A percentile compares a stretch with the other conserved stretches of the same genome.
These are phyloP conservation scores for Melanomma pulvis-pyrius DNA, from an alignment of 495 filamentous ascomycete species.

Conservation along the genomic window DNA sequence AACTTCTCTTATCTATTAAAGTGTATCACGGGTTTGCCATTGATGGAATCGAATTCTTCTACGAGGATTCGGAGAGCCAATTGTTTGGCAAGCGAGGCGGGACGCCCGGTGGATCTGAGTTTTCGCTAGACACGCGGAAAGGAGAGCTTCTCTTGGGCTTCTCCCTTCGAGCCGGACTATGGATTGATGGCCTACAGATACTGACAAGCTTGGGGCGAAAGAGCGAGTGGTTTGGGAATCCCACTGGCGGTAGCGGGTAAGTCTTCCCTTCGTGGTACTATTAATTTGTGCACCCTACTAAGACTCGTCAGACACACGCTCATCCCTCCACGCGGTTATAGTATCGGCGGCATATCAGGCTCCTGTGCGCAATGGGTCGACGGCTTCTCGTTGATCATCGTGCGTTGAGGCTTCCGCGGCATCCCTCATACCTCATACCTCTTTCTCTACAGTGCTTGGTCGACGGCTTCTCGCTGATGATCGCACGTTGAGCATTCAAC, in stretches of 20 bases:
- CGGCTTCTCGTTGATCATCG: slow-evolving; percentile 85
- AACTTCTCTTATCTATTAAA: slow-evolving; percentile 72
- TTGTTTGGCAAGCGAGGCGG: slow-evolving; percentile 86
- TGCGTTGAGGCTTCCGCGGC: slow-evolving; percentile 47
- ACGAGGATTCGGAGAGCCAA: slow-evolving; percentile 85
- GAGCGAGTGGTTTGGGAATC: slow-evolving; percentile 83
- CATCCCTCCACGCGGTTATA: slow-evolving; percentile 87
- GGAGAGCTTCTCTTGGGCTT: slow-evolving; percentile 91
- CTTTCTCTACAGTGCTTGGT: too few species aligned
- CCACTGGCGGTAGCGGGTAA: slow-evolving; percentile 79
- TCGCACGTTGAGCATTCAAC: too few species aligned
- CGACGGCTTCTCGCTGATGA: too few species aligned
- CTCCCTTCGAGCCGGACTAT: slow-evolving; percentile 74
- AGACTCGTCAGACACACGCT: slow-evolving; percentile 69
- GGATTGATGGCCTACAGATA: slow-evolving; percentile 91
- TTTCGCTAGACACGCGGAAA: slow-evolving; percentile 77
- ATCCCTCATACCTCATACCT: not conserved
- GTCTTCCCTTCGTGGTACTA: slow-evolving; percentile 39
- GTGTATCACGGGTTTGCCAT: slow-evolving; percentile 78
- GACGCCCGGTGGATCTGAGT: slow-evolving; percentile 72
- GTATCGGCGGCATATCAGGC: slow-evolving; percentile 83
- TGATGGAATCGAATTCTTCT: slow-evolving; percentile 89
- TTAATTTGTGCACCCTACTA: slow-evolving; percentile 10
- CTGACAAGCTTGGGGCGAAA: slow-evolving; percentile 83
- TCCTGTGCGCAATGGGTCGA: slow-evolving; percentile 83